Base-by-base conservation (phyloP, 2,329 filamentous ascomycete genomes). In the Cercospora sp. region DNA sequence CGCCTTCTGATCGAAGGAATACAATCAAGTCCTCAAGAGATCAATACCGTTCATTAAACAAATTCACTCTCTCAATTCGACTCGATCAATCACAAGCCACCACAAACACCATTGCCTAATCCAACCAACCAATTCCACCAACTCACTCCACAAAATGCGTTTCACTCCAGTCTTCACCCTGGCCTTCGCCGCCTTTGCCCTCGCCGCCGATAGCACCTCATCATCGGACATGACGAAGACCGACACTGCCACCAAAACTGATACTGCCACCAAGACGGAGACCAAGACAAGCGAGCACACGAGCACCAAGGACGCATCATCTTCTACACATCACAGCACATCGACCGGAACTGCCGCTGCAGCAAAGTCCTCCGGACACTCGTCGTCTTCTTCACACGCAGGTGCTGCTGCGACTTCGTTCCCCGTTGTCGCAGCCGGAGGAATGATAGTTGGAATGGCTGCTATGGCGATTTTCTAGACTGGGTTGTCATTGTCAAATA, bases 371-470 rank as follows among this genome's bases (percentile, higher is more conserved):
- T 58, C 55, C 7, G 28, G 26, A 12, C 33, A 39, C 13, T 31
- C 55, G 1, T 58, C 55, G 7, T 31, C 55, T 13, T 31, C 55
- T 33, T 58, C 55, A 6, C 31, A 36, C 5, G 60, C 45, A 4
- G 60, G 60, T 9, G 60, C 60, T 33, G 60, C 60, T 18, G 16
- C 20, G 28, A 63, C 60, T 36, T 33, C 42, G 7, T 63, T 63
- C 60, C 60, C 60, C 2, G 48, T 63, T 5, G 45, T 63, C 3
- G 60, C 60, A 3, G 60, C 60, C 2, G 60, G 60, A 16, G 60
- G 60, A 3, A 45, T 45, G 26, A 63, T 63, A 18, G 60, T 63
- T 18, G 60, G 60, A 26, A 63, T 63, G 60, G 60, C 60, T 51
- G 60, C 60, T 18, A n/a, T 63, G 42, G 60, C 26, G 12, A 53